A percentile compares a stretch with the other conserved stretches of the same genome.
Evolutionary conservation across 2,329 filamentous ascomycete genomes (phyloP).

Genomic region (Triangularia setosa): DNA sequence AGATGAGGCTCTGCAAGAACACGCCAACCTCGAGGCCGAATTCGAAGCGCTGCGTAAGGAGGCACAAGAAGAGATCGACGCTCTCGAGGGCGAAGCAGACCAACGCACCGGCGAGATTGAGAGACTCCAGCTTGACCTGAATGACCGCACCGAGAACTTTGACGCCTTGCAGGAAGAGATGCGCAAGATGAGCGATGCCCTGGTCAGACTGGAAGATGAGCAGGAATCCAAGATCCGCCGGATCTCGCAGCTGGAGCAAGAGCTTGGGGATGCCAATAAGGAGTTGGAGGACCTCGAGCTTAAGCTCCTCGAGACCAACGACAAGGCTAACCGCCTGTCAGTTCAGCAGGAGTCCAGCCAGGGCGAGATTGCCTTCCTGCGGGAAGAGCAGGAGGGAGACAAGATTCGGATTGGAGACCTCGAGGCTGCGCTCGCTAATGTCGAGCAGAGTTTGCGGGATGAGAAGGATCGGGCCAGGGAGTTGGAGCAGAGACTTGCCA

Average conservation of each 20-base stretch:
- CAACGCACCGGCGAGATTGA: conserved; percentile 68
- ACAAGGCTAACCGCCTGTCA: conserved; percentile 80
- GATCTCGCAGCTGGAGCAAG: conserved; percentile 78
- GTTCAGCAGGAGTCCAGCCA: conserved; percentile 92
- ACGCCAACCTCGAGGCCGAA: conserved; percentile 52
- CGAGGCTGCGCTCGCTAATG: conserved; percentile 74
- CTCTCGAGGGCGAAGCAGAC: conserved; percentile 67
- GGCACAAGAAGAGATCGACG: conserved; percentile 63
- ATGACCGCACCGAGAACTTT: conserved; percentile 79
- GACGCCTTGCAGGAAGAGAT: conserved; percentile 90
- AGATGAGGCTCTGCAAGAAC: conserved; percentile 73
- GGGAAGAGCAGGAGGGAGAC: conserved; percentile 94
- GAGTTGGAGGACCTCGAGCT: conserved; percentile 85
- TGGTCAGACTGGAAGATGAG: conserved; percentile 86
- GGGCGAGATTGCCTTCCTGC: conserved; percentile 87
- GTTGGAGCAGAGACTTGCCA: conserved; percentile 68
- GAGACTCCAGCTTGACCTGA: conserved; percentile 66
- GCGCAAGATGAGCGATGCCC: conserved; percentile 81
- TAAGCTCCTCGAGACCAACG: conserved; percentile 77
- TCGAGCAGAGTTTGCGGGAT: conserved; percentile 76
- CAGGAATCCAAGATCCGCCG: conserved; percentile 72
- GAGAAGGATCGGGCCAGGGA: conserved; percentile 75
- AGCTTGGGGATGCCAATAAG: conserved; percentile 76
- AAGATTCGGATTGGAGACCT: conserved; percentile 97
- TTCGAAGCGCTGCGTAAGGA: conserved; percentile 60